These are phyloP conservation scores for Leccinum laetum DNA, from an alignment of 1,284 basidiomycete species.

Conservation along the genomic window DNA sequence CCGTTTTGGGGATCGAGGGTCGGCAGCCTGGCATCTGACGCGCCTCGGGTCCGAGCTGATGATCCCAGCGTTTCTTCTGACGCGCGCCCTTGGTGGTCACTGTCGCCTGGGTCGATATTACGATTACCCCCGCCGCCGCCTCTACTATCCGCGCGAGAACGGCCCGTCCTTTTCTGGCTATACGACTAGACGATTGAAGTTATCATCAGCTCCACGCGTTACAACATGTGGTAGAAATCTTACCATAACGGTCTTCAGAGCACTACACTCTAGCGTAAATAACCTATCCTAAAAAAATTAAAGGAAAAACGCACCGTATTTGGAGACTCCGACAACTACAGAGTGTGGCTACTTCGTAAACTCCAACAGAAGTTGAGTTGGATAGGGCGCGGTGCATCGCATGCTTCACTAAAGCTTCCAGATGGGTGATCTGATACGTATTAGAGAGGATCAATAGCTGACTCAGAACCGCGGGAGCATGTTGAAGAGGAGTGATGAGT, in stretches of 20 bases:
- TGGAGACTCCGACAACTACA: slow-evolving; percentile 88
- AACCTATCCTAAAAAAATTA: background rate
- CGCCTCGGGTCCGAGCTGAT: slow-evolving; percentile 47
- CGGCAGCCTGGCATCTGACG: slow-evolving; percentile 40
- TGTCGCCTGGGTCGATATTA: slow-evolving; percentile 40
- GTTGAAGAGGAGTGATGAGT: slow-evolving; percentile 87
- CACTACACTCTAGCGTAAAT: slow-evolving; percentile 39
- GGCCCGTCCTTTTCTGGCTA: slow-evolving; percentile 65
- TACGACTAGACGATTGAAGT: slow-evolving; percentile 47
- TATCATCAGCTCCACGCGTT: slow-evolving; percentile 11
- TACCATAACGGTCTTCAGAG: slow-evolving; percentile 78
- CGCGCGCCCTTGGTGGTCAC: slow-evolving; percentile 39
- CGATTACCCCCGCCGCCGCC: slow-evolving; percentile 41
- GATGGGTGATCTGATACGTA: slow-evolving; percentile 78
- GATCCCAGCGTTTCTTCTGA: slow-evolving; percentile 34
- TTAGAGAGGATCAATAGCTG: slow-evolving; percentile 84
- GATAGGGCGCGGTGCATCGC: slow-evolving; percentile 89
- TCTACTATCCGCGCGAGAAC: slow-evolving; percentile 52
- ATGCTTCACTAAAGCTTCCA: slow-evolving; percentile 83
- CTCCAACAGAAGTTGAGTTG: slow-evolving; percentile 82
- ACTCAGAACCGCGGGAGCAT: slow-evolving; percentile 85
- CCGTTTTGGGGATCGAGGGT: slow-evolving; percentile 26
- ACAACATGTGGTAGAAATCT: slow-evolving; percentile 21
- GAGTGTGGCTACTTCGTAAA: slow-evolving; percentile 92
- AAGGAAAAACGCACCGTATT: slow-evolving; percentile 60